Conservation (phyloP, 2,329 filamentous ascomycete genomes). For the Dendryphion nanum region DNA sequence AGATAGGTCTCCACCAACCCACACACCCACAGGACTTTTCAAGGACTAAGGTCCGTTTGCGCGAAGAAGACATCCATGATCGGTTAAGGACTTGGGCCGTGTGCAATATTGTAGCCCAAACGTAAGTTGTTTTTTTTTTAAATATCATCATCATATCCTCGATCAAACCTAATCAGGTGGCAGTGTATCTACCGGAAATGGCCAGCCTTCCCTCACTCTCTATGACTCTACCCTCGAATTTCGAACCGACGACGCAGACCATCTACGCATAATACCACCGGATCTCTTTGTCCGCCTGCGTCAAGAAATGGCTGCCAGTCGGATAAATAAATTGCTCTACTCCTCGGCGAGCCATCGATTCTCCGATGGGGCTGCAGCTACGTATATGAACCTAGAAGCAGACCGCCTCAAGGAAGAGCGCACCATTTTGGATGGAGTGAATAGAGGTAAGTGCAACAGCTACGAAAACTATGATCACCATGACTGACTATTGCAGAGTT, state of each 20-base stretch:
- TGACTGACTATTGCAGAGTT: conserved; percentile 33
- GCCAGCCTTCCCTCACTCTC: conserved; percentile 73
- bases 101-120: conserved; percentile 79
- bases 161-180: conserved; percentile 10
- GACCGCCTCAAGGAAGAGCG: conserved; percentile 37
- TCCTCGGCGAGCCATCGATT: conserved; percentile 32
- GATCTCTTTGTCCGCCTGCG: conserved; percentile 36
- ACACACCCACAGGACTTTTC: conserved; percentile 84
- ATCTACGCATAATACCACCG: conserved; percentile 37
- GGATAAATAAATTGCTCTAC: conserved; percentile 39
- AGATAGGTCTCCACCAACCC: conserved; percentile 77
- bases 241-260: conserved; percentile 35
- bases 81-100: conserved; percentile 79
- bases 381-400: conserved; percentile 36
- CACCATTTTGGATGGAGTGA: conserved; percentile 30
- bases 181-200: conserved; percentile 77
- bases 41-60: conserved; percentile 69
- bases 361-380: conserved; percentile 27
- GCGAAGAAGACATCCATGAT: conserved; percentile 76
- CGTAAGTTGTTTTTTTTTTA: conserved; percentile 41
- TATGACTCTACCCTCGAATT: conserved; percentile 69
- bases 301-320: conserved; percentile 39
- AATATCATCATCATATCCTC: not conserved
- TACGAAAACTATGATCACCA: not conserved
- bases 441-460: conserved; percentile 22